Conservation (phyloP, 805 yeast species). For the Candida incommunis region DNA sequence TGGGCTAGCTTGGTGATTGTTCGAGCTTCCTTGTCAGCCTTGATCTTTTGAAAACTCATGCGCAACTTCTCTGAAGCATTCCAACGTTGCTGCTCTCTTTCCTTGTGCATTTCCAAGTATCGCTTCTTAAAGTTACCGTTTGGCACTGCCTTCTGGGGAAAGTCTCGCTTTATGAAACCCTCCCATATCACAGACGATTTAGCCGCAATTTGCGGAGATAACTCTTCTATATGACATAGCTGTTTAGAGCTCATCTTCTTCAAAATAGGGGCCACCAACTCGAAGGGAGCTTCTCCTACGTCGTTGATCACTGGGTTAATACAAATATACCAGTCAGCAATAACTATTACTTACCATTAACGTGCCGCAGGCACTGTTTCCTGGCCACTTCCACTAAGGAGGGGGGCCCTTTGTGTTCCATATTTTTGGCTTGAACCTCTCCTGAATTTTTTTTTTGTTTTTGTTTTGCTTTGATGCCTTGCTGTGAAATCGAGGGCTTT, state of each 20-base stretch:
- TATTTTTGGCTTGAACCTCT: background rate
- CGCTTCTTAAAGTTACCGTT: background rate
- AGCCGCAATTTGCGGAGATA: background rate
- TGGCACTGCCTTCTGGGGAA: background rate
- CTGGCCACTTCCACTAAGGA: background rate
- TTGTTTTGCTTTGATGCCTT: background rate
- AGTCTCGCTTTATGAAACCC: background rate
- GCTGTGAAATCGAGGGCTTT: too few relatives aligned
- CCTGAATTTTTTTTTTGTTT: background rate
- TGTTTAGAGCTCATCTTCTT: background rate
- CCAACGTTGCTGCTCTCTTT: background rate
- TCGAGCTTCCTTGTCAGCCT: background rate
- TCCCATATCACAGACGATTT: background rate
- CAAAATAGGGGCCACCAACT: background rate
- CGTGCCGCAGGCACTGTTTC: background rate
- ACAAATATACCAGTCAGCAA: background rate
- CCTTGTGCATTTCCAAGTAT: background rate
- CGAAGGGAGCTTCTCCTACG: background rate
- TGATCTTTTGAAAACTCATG: background rate
- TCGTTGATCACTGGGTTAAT: background rate
- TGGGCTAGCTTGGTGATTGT: background rate
- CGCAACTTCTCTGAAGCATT: background rate
- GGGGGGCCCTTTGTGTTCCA: background rate
- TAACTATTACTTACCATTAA: background rate
- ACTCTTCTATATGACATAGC: background rate